Conservation (phyloP, 1,284 basidiomycete genomes). For the Ustilago loliicola region DNA sequence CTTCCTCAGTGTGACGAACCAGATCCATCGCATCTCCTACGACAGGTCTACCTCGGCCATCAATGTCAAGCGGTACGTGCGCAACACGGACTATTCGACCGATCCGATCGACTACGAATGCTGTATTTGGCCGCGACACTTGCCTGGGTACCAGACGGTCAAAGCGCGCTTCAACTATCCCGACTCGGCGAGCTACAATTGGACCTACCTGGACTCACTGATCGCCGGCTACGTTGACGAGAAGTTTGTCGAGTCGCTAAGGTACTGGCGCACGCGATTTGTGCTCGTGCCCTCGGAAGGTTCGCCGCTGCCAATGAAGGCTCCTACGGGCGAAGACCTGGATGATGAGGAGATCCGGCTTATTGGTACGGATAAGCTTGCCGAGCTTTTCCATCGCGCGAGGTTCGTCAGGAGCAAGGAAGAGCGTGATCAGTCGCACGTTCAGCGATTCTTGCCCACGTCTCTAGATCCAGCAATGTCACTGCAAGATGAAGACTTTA, state of each 20-base stretch:
- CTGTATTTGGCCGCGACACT: constrained; percentile 91
- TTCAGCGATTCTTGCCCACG: constrained; percentile 66
- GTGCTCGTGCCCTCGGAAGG: constrained; percentile 88
- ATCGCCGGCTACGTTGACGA: constrained; percentile 69
- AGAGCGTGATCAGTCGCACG: constrained; percentile 39
- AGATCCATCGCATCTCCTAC: constrained; percentile 92
- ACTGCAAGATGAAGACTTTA: constrained; percentile 64
- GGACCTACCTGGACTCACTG: constrained; percentile 71
- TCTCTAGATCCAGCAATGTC: constrained; percentile 67
- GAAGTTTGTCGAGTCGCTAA: constrained; percentile 63
- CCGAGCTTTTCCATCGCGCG: constrained; percentile 79
- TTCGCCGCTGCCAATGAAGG: constrained; percentile 74
- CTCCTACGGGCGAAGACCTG: constrained; percentile 64
- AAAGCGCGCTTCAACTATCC: constrained; percentile 82
- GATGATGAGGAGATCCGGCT: constrained; percentile 89
- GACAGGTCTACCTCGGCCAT: constrained; percentile 82
- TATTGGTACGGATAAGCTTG: constrained; percentile 89
- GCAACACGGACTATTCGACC: constrained; percentile 77
- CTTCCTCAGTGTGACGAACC: constrained; percentile 92
- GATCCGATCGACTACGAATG: constrained; percentile 83
- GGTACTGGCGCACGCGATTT: constrained; percentile 94
- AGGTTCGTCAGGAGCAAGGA: constrained; percentile 46
- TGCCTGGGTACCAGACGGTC: constrained; percentile 85
- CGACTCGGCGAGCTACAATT: constrained; percentile 75
- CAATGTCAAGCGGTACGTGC: constrained; percentile 87